Base-by-base conservation (phyloP, 352 stramenopile species). In the Sclerospora graminicola region DNA sequence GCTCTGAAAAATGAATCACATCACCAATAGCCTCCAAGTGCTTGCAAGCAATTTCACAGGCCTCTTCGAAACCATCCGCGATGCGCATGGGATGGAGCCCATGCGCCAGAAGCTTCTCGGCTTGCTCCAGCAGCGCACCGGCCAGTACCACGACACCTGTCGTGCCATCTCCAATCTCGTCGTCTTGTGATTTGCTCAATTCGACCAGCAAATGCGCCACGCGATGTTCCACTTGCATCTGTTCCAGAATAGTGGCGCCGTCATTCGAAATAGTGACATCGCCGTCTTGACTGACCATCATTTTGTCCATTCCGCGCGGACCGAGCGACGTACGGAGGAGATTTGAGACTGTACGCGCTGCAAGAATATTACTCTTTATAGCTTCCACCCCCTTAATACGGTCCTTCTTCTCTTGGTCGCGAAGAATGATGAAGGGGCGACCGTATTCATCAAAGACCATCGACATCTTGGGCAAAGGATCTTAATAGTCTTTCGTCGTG, bases 251-350 rank as follows among this genome's bases (percentile, higher is more conserved):
- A 27, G 97, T 99, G 29, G 97, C 97, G 39, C 97, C 97, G 58
- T 99, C 97, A 67, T 99, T 99, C 48, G 96, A 99, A 61, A 99
- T 98, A 38, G 96, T 99, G 24, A 99, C 95, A 59, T 99, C 96
- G 16, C 96, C 96, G 66, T 99, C 96, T 48, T 97, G 93, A 52
- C 81, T 98, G 36, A 99, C 95, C 57, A 99, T 86, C 87, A 99
- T 99, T 82, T 99, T 99, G 80, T 99, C 96, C 70, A 75, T 81
- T 63, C 90, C 93, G 47, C 97, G 97, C 15, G 97, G 97, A 7
- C 97, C 97, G 3, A 99, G 76, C 19, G 95, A 99, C 16, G 95
- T 99, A 23, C 96, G 87, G 43, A 99, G 66, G 37, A 99, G 83
- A 59, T 81, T 95, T 7, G 94, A 97, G 45, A 99, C 96, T 11